Base-by-base conservation (phyloP, 2,329 filamentous ascomycete genomes). In the Dactylellina sp. region DNA sequence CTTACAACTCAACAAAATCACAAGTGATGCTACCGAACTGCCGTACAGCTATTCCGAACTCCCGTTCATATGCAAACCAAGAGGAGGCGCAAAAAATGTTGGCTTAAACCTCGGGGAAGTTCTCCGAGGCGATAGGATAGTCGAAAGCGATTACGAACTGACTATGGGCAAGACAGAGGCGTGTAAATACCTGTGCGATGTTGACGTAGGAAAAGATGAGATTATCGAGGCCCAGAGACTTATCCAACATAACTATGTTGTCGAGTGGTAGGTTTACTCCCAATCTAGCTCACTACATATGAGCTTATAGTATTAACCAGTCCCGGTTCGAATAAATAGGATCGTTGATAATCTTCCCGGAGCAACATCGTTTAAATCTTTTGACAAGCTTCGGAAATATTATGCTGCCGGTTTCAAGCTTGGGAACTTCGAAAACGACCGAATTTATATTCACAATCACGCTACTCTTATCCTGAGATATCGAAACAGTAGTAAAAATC, bases 331-430 rank as follows among this genome's bases (percentile, higher is more conserved):
- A 7, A 40, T 24, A 20, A 12, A n/a, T 37, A 78, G 77, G 77
- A 96, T 96, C 77, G 90, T 95, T 76, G 92, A 97, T 81, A 96
- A 96, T 78, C 84, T 97, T 7, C 92, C 93, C 0, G 92, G 92
- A 5, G 92, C 92, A 37, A 96, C 92, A 7, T 93, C 89, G 80
- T 96, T 96, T 79, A 90, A 95, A 25, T 94, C 91, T 0, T 89
- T 91, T 37, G 92, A 96, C 81, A 92, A 92, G 82, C 88, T 86
- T 50, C 86, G 88, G 78, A 96, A 93, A 81, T 96, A 96, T 83
- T 96, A 96, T 80, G 91, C 92, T 11, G 89, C 92, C 1, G 93
- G 93, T 1, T 96, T 96, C 85, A 96, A 95, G 82, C 84, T 96
- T 65, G 93, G 92, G 5, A 92, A 91, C 78, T 88, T 88, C 77